phyloP scores from a whole-genome alignment of 2,329 filamentous ascomycete genomes.

The Conoideocrella luteorostrata region DNA sequence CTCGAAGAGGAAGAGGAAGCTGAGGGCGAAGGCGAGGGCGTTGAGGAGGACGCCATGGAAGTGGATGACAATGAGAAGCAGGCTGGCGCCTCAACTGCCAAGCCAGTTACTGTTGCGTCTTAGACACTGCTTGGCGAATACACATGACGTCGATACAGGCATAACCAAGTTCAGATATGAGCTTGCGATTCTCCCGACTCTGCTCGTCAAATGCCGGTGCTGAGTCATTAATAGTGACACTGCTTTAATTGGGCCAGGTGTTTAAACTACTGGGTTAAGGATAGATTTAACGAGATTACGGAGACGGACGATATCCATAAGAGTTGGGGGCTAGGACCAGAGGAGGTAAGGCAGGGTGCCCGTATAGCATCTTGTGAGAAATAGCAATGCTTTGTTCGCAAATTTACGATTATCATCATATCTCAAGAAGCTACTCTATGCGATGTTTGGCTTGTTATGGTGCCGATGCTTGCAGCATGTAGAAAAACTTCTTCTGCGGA shows the following conservation, averaged over 20 bases:
- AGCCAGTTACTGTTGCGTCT: slow-evolving; percentile 30
- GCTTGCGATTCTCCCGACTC: too few species aligned
- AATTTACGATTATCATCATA: too few species aligned
- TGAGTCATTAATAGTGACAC: too few species aligned
- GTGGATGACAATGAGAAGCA: slow-evolving; percentile 37
- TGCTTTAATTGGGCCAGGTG: too few species aligned
- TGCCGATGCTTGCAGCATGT: too few species aligned
- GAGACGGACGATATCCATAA: not conserved
- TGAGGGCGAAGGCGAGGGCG: slow-evolving; percentile 29
- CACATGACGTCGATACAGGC: not conserved
- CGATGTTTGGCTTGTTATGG: too few species aligned
- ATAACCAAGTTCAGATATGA: too few species aligned
- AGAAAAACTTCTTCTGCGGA: too few species aligned
- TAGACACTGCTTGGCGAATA: slow-evolving; percentile 14
- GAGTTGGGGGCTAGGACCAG: not conserved
- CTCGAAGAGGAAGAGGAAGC: slow-evolving; percentile 58
- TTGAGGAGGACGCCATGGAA: slow-evolving; percentile 43
- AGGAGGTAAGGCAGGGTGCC: not conserved
- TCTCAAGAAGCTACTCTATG: too few species aligned
- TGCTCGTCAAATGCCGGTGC: too few species aligned
- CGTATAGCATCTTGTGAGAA: not conserved
- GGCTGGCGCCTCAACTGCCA: slow-evolving; percentile 20
- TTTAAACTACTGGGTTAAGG: too few species aligned
- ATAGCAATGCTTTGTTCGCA: not conserved
- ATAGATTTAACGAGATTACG: not conserved